Conservation (phyloP, 345 rosid species). For the Laguncularia racemosa region DNA sequence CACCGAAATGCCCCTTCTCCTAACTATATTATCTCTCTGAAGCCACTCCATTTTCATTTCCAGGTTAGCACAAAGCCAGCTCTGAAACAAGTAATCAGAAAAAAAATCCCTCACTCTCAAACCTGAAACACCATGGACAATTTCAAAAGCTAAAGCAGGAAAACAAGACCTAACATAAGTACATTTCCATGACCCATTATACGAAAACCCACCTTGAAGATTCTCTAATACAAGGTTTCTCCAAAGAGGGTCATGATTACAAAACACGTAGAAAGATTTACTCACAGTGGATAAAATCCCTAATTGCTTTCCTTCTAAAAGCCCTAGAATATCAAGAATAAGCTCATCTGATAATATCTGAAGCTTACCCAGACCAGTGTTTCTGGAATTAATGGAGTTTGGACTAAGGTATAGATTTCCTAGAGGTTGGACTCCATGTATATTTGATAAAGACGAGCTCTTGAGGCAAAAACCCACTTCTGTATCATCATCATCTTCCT, state of each 20-base stretch:
- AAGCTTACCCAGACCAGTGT: constrained; percentile 78
- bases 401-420: constrained; percentile 68
- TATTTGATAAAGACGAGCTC: constrained; percentile 38
- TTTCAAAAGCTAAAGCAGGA: constrained; percentile 26
- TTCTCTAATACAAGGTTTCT: constrained; percentile 71
- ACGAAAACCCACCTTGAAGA: constrained; percentile 52
- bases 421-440: constrained; percentile 78
- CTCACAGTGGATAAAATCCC: constrained; percentile 68
- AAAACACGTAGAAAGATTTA: constrained; percentile 66
- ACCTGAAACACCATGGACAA: constrained; percentile 9
- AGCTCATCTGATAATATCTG: constrained; percentile 66
- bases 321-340: constrained; percentile 68
- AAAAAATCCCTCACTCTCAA: constrained; percentile 67
- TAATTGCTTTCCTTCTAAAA: constrained; percentile 43
- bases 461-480: constrained; percentile 54
- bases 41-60: constrained; percentile 97
- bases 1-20: constrained; percentile 64
- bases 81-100: constrained; percentile 88
- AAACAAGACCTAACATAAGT: constrained; percentile 45
- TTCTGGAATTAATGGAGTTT: constrained; percentile 52
- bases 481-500: constrained; percentile 21
- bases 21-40: constrained; percentile 62
- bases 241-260: constrained; percentile 82
- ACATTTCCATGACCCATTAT: constrained; percentile 62
- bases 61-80: constrained; percentile 95